These are phyloP conservation scores for Fusarium sp. DNA, from an alignment of 2,329 filamentous ascomycete species.

Conservation along the genomic window DNA sequence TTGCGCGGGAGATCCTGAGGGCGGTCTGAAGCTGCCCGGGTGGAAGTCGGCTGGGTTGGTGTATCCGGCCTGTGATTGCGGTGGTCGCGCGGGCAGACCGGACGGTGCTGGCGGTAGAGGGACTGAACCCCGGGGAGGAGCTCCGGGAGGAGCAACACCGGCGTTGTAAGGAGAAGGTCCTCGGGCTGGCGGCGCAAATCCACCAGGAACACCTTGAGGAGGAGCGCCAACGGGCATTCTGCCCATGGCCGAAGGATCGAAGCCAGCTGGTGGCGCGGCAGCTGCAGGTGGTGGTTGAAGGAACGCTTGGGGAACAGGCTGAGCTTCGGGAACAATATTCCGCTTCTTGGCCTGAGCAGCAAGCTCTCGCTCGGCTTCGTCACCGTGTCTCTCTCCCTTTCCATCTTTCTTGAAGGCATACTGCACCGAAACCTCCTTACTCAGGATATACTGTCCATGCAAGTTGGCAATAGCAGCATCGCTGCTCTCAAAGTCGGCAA, in stretches of 20 bases:
- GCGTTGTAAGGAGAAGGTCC: constrained; percentile 56
- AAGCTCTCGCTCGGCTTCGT: constrained; percentile 91
- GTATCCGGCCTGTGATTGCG: constrained; percentile 62
- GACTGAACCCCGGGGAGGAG: constrained; percentile 50
- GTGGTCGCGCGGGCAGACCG: constrained; percentile 66
- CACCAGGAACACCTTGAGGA: constrained; percentile 56
- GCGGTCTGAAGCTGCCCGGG: constrained; percentile 60
- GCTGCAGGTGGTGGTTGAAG: constrained; percentile 60
- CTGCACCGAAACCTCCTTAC: constrained; percentile 95
- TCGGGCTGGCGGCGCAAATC: constrained; percentile 57
- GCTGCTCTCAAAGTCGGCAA: constrained; percentile 91
- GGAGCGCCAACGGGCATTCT: constrained; percentile 50
- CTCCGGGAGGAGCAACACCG: constrained; percentile 47
- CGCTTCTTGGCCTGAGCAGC: constrained; percentile 94
- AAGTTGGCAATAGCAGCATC: constrained; percentile 93
- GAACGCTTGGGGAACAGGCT: constrained; percentile 82
- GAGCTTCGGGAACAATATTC: constrained; percentile 87
- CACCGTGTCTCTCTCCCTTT: constrained; percentile 95
- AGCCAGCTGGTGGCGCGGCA: constrained; percentile 51
- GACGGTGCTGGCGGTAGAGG: constrained; percentile 65
- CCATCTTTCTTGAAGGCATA: constrained; percentile 99
- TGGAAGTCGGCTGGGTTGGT: constrained; percentile 66
- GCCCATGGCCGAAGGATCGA: constrained; percentile 55
- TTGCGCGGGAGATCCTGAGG: constrained; percentile 55
- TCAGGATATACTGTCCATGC: constrained; percentile 96